Evolutionary conservation across 2,329 filamentous ascomycete species (phyloP), one percentile per base, ranked within the genome.

Genomic region (Mycocentrospora acerina): DNA sequence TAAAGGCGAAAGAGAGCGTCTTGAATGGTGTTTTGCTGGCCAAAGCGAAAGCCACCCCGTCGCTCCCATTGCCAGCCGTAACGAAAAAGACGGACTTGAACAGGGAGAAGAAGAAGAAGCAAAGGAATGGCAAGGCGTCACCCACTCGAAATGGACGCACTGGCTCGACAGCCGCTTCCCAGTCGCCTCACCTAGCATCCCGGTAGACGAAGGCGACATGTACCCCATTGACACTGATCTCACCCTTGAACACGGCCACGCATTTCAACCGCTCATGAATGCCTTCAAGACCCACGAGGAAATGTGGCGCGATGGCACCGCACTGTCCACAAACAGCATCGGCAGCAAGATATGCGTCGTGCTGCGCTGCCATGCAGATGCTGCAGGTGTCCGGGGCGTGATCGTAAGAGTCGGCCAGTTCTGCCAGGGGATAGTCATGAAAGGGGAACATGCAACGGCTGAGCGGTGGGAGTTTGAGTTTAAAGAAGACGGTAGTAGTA

Each of bases 21-120:
- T 86, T 2, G 81, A 86, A 51, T 86, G 83, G 83, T 82, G 77
- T 4, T 82, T 86, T 48, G 79, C 78, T 0, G 83, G 83, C 2
- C 72, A 64, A 1, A 78, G 79, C 2, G 11, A 24, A 2, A 17
- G 18, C 10, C 2, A 2, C 2, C 7, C 9, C 2, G 1, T 31
- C 29, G 18, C 27, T 11, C 15, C 33, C 10, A 39, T 31, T 9
- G 35, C 29, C 1, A 18, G 42, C n/a, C 11, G 35, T 0, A 7
- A 16, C 13, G 31, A 34, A 9, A 31, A 37, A 1, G 35, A 35
- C 9, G n/a, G 16, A 4, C n/a, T 18, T 7, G 14, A 37, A 12
- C 7, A 10, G 4, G 4, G 29, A 1, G 29, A 35, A 12, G 25
- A 32, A 14, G 17, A 35, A 7, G 18, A 10, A 19, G 36, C n/a